Percentiles rank a stretch among this genome's conserved stretches.
These are phyloP conservation scores for Flaveria trinervia DNA, from an alignment of 129 eudicot species.

Conservation along the genomic window DNA sequence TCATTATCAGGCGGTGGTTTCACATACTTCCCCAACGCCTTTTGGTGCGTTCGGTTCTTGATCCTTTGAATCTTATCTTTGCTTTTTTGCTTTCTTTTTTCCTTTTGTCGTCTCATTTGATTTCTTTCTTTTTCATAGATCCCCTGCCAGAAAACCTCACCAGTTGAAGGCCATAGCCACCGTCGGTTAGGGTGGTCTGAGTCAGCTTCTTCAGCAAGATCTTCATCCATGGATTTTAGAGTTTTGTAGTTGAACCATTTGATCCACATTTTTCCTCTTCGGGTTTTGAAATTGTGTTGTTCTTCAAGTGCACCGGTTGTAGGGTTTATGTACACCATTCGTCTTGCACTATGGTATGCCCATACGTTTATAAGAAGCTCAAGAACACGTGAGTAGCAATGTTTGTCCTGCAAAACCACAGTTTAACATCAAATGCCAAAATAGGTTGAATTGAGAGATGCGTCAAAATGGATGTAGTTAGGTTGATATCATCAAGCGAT, in stretches of 20 bases:
- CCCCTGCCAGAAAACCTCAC: constrained; percentile 94
- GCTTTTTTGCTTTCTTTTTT: constrained; percentile 62
- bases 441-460: not conserved
- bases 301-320: constrained; percentile 71
- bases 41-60: constrained; percentile 59
- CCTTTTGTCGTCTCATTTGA: constrained; percentile 58
- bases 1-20: constrained; percentile 62
- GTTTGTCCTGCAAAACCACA: constrained; percentile 65
- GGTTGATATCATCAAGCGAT: not conserved
- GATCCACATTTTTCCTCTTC: constrained; percentile 93
- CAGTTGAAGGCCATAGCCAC: constrained; percentile 93
- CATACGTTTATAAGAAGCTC: constrained; percentile 94
- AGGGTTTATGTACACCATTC: constrained; percentile 78
- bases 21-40: constrained; percentile 69
- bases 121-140: constrained; percentile 72
- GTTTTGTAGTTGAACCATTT: constrained; percentile 82
- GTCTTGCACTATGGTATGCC: constrained; percentile 89
- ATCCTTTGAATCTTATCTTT: constrained; percentile 75
- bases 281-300: constrained; percentile 64
- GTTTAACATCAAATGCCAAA: not conserved
- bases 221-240: constrained; percentile 90
- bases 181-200: constrained; percentile 55
- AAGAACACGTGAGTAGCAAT: constrained; percentile 88
- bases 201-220: constrained; percentile 86
- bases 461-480: not conserved